Evolutionary conservation across 768 basidiomycete species (phyloP).

Genomic region (Suillus clintonianus): DNA sequence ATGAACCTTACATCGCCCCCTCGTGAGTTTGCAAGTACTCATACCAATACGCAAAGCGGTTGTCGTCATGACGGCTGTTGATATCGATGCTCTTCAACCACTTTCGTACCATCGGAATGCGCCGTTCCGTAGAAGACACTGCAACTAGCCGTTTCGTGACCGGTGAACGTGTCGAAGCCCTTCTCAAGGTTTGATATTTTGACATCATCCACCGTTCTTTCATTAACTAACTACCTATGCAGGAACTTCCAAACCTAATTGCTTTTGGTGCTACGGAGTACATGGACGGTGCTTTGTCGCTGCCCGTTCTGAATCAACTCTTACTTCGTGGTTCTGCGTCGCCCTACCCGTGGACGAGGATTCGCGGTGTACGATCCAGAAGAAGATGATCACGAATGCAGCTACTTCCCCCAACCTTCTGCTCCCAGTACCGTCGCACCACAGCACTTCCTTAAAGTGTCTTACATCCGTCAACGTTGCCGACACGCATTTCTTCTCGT

Average conservation of each 20-base stretch:
- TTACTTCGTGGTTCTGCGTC: constrained; percentile 82
- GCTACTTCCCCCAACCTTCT: too few species aligned
- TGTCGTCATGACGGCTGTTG: too few species aligned
- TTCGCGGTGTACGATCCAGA: constrained; percentile 56
- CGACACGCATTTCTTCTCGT: too few species aligned
- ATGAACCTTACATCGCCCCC: too few species aligned
- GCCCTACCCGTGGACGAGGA: constrained; percentile 66
- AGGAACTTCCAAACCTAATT: constrained; percentile 88
- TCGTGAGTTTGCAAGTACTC: too few species aligned
- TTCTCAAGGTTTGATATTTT: constrained; percentile 62
- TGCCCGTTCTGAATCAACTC: constrained; percentile 87
- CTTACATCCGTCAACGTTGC: too few species aligned
- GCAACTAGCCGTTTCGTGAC: constrained; percentile 92
- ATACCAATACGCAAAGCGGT: too few species aligned
- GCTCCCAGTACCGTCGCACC: too few species aligned
- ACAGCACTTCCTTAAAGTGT: too few species aligned
- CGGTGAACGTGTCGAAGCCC: constrained; percentile 75
- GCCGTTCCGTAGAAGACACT: constrained; percentile 88
- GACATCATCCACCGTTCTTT: constrained; percentile 5
- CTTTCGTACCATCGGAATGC: constrained; percentile 96
- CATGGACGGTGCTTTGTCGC: constrained; percentile 91
- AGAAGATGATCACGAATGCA: constrained; percentile 76
- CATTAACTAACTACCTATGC: constrained; percentile 8
- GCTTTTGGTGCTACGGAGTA: constrained; percentile 98
- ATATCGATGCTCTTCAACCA: constrained; percentile 68